phyloP scores from a whole-genome alignment of 306 rosid genomes.

The Cucumis melo region DNA sequence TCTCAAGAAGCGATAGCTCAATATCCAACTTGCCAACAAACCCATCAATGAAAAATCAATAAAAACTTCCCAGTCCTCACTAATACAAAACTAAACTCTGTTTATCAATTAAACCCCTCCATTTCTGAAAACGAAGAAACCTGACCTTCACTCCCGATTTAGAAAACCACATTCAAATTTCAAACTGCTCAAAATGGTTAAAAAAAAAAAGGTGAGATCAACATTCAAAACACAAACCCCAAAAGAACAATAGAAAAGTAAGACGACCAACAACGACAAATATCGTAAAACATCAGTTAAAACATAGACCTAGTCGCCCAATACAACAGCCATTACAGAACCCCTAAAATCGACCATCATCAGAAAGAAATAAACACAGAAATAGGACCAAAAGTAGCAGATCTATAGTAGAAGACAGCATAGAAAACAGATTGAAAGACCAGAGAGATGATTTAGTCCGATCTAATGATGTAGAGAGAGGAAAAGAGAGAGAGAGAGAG shows the following conservation, averaged over 20 bases:
- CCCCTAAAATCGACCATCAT: not conserved
- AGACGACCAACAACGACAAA: not conserved
- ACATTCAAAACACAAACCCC: not conserved
- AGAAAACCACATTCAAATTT: not conserved
- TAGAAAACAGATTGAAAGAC: not conserved
- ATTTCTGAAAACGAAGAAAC: not conserved
- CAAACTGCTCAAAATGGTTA: not conserved
- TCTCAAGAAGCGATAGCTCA: constrained; percentile 5
- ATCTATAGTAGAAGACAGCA: not conserved
- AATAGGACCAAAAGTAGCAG: not conserved
- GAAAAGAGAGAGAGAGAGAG: not conserved
- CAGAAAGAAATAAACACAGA: not conserved
- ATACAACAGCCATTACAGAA: not conserved
- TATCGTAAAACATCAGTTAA: not conserved
- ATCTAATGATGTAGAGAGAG: not conserved
- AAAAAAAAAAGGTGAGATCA: not conserved
- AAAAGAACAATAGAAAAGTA: not conserved
- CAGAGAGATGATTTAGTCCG: not conserved
- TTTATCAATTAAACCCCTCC: not conserved
- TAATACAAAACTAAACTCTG: not conserved
- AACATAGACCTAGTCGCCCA: not conserved
- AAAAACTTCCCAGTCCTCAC: not conserved
- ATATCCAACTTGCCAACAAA: not conserved
- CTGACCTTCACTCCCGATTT: not conserved
- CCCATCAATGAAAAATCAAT: not conserved